Percentiles rank a stretch among this genome's conserved stretches.
These are phyloP conservation scores for Colletotrichum lindemuthianum DNA, from an alignment of 2,329 filamentous ascomycete species.

Conservation along the genomic window DNA sequence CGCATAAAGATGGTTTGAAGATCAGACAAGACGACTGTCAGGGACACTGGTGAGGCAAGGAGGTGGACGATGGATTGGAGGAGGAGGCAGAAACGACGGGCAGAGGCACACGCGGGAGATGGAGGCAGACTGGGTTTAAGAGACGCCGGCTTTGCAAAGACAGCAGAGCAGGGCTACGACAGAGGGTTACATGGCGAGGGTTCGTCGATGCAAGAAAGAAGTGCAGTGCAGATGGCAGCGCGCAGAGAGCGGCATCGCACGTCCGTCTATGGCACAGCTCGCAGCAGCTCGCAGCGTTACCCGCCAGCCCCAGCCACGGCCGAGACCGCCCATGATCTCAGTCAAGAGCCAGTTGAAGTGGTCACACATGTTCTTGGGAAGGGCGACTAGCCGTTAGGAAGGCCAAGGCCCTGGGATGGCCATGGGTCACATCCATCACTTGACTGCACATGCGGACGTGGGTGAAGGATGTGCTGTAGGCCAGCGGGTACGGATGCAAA, in stretches of 20 bases:
- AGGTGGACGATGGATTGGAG: slow-evolving; percentile 45
- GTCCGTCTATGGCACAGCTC: slow-evolving; percentile 9
- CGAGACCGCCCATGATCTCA: slow-evolving; percentile 43
- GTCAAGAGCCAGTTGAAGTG: slow-evolving; percentile 41
- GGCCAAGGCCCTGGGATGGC: slow-evolving; percentile 1
- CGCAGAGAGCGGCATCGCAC: slow-evolving; percentile 18
- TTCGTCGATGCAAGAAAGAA: slow-evolving; percentile 31
- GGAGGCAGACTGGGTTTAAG: slow-evolving; percentile 44
- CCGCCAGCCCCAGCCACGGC: slow-evolving; percentile 42
- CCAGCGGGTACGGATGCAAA: slow-evolving; percentile 27
- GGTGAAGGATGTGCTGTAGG: slow-evolving; percentile 28
- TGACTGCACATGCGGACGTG: slow-evolving; percentile 24
- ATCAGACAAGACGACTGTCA: slow-evolving; percentile 48
- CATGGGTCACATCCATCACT: slow-evolving; percentile 24
- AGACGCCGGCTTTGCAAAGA: slow-evolving; percentile 27
- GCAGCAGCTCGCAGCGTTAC: slow-evolving; percentile 11
- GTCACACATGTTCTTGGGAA: slow-evolving; percentile 24
- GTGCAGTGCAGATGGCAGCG: slow-evolving; percentile 27
- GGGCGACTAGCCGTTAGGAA: slow-evolving; percentile 16
- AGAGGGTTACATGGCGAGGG: slow-evolving; percentile 1
- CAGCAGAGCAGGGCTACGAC: slow-evolving; percentile 5
- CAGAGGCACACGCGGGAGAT: slow-evolving; percentile 35
- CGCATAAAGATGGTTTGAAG: slow-evolving; percentile 46
- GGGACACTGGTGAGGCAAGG: slow-evolving; percentile 39
- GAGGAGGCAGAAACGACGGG: slow-evolving; percentile 39